Percentiles rank a stretch among this genome's conserved stretches.
Evolutionary conservation across 2,329 filamentous ascomycete genomes (phyloP).

Genomic region (Penicillium olsonii): DNA sequence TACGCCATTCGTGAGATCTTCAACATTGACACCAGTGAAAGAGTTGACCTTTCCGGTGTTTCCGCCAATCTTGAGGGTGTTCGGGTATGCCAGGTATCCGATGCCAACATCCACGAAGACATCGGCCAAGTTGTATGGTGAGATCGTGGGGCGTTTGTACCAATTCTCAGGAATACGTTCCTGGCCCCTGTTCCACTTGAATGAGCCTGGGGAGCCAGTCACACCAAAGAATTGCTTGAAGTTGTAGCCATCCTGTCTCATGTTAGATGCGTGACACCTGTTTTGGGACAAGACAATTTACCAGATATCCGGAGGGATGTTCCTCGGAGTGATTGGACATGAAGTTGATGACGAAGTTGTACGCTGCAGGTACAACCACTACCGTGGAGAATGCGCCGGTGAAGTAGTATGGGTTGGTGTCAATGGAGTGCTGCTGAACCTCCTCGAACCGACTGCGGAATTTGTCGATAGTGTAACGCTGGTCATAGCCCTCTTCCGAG

Average conservation of each 20-base stretch:
- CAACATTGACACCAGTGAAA: constrained; percentile 6
- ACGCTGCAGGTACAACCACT: constrained; percentile 9
- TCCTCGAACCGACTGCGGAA: constrained; percentile 5
- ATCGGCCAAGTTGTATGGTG: constrained; percentile 9
- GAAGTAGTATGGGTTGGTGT: constrained; percentile 10
- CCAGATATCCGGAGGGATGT: constrained; percentile 9
- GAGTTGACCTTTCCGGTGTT: constrained; percentile 8
- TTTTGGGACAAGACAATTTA: neutral
- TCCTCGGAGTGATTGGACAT: constrained; percentile 8
- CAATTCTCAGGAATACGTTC: constrained; percentile 6
- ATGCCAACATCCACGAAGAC: constrained; percentile 4
- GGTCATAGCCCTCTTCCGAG: constrained; percentile 4
- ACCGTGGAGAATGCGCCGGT: constrained; percentile 8
- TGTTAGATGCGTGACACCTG: neutral
- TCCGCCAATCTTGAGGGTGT: constrained; percentile 7
- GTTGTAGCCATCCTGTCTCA: constrained; percentile 3
- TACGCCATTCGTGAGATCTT: constrained; percentile 7
- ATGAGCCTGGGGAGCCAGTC: constrained; percentile 1
- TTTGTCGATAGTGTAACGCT: constrained; percentile 9
- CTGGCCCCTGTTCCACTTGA: constrained; percentile 10
- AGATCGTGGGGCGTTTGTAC: constrained; percentile 6
- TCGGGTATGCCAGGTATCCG: constrained; percentile 10
- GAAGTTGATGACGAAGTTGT: constrained; percentile 12
- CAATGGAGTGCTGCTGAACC: constrained; percentile 6
- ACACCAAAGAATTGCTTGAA: constrained; percentile 7